Percentiles rank a stretch among this genome's conserved stretches.
These are phyloP conservation scores for Pseudotsuga menziesii DNA, from an alignment of 75 land plant species.

Conservation along the genomic window DNA sequence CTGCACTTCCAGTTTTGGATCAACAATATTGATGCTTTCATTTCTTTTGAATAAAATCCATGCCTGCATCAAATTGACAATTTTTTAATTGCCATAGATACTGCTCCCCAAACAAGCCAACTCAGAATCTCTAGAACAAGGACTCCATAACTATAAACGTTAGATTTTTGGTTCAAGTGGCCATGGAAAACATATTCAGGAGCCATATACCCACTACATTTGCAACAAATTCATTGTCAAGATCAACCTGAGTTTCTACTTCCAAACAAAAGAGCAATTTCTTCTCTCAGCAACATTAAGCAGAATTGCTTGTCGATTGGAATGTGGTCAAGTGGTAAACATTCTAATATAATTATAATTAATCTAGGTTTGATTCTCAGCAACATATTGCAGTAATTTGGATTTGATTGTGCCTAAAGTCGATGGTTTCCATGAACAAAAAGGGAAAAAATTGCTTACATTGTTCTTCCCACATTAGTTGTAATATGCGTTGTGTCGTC, in stretches of 20 bases:
- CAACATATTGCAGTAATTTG: too few relatives aligned
- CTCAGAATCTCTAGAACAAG: constrained; percentile 15
- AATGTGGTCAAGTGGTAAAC: too few relatives aligned
- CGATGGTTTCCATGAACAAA: background rate
- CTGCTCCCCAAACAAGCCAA: background rate
- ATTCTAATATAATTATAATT: too few relatives aligned
- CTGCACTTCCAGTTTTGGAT: too few relatives aligned
- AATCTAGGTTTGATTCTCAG: background rate
- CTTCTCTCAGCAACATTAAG: background rate
- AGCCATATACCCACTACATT: constrained; percentile 16
- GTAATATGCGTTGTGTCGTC: constrained; percentile 8
- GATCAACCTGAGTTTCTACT: background rate
- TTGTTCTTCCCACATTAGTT: constrained; percentile 17
- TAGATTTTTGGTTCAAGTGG: constrained; percentile 17
- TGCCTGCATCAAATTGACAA: background rate
- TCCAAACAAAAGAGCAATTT: background rate
- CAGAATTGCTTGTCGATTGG: background rate
- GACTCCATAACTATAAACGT: constrained; percentile 28
- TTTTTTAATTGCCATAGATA: background rate
- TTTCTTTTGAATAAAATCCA: too few relatives aligned
- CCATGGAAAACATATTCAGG: constrained; percentile 16
- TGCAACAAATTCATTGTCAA: background rate
- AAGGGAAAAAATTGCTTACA: background rate
- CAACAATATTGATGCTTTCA: too few relatives aligned
- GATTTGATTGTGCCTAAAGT: too few relatives aligned